Evolutionary conservation across 768 basidiomycete species (phyloP).

Genomic region (Boletus rubescentipes): DNA sequence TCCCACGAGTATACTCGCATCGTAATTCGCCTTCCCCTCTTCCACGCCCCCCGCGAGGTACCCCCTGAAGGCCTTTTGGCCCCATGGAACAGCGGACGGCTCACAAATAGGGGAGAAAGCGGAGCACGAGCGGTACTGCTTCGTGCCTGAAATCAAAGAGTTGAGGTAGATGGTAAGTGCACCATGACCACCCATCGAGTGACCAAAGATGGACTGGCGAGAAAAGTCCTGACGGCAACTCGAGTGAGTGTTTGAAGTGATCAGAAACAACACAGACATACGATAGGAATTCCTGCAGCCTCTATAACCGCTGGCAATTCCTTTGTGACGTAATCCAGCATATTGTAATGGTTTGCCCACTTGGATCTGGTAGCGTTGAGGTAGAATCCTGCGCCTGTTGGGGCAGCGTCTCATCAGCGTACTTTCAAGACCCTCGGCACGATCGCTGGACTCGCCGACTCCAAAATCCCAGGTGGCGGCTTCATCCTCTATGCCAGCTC

Average conservation of each 20-base stretch:
- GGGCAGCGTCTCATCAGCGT: background rate
- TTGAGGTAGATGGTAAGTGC: slow-evolving; percentile 88
- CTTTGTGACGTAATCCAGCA: slow-evolving; percentile 79
- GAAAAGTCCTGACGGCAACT: slow-evolving; percentile 62
- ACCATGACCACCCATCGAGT: slow-evolving; percentile 98
- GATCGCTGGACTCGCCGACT: slow-evolving; percentile 48
- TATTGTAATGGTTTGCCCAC: slow-evolving; percentile 78
- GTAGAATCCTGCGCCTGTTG: slow-evolving; percentile 86
- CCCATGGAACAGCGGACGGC: slow-evolving; percentile 87
- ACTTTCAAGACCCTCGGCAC: background rate
- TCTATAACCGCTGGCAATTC: slow-evolving; percentile 84
- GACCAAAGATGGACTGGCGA: slow-evolving; percentile 89
- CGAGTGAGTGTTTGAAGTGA: background rate
- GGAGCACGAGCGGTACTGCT: slow-evolving; percentile 80
- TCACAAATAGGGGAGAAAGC: slow-evolving; percentile 89
- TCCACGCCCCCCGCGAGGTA: slow-evolving; percentile 76
- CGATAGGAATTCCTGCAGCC: slow-evolving; percentile 73
- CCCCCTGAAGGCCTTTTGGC: slow-evolving; percentile 84
- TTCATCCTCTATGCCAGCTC: slow-evolving; percentile 84
- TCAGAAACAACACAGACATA: slow-evolving; percentile 37
- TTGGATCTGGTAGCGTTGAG: slow-evolving; percentile 81
- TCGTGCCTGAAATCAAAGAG: slow-evolving; percentile 49
- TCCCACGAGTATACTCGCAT: slow-evolving; percentile 81
- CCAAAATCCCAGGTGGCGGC: slow-evolving; percentile 88
- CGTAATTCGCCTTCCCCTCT: slow-evolving; percentile 74